Conservation (phyloP, 805 yeast species). For the Candida lessepsii region DNA sequence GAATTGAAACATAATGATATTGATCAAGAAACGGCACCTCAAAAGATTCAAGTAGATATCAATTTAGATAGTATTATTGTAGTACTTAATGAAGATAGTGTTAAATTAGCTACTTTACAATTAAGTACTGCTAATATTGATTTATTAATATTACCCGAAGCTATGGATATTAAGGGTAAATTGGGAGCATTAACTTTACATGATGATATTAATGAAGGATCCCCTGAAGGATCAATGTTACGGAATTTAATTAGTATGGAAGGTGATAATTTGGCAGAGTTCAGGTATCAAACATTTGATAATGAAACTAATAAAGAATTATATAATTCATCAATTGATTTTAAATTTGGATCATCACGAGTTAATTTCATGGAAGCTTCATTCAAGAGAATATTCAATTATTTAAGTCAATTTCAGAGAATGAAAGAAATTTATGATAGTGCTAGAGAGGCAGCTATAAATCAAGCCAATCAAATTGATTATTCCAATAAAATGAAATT, state of each 20-base stretch:
- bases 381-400: conserved; percentile 61
- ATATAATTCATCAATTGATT: conserved; percentile 56
- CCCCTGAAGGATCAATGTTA: conserved; percentile 55
- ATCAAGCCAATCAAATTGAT: conserved; percentile 69
- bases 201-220: conserved; percentile 71
- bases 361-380: conserved; percentile 83
- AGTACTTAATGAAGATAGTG: conserved; percentile 78
- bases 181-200: conserved; percentile 76
- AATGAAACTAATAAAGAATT: conserved; percentile 42
- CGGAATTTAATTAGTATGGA: conserved; percentile 74
- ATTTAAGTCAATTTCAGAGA: conserved; percentile 68
- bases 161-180: conserved; percentile 66
- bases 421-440: conserved; percentile 89
- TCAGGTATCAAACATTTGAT: conserved; percentile 81
- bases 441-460: conserved; percentile 85
- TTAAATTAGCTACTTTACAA: conserved; percentile 74
- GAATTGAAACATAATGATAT: conserved; percentile 63
- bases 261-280: conserved; percentile 77
- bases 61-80: conserved; percentile 70
- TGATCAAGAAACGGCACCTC: conserved; percentile 61
- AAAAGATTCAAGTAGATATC: conserved; percentile 67
- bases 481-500: conserved; percentile 63
- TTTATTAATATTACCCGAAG: conserved; percentile 70
- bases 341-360: conserved; percentile 72
- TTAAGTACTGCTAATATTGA: conserved; percentile 70